These are phyloP conservation scores for Trifolium pratense DNA, from an alignment of 306 rosid species.

Conservation along the genomic window DNA sequence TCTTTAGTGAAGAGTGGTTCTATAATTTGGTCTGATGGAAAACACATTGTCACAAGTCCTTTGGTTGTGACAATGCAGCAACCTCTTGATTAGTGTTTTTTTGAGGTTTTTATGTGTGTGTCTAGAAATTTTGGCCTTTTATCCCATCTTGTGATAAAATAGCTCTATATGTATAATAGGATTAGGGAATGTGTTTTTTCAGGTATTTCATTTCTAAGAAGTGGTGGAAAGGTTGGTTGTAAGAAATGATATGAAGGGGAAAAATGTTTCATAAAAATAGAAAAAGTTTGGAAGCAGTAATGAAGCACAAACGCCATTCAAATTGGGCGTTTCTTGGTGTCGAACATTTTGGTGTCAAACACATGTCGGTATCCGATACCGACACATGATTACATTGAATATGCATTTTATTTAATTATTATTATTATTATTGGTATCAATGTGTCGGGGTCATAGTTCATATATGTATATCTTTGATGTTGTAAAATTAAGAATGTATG, in stretches of 20 bases:
- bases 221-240: constrained; percentile 54
- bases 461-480: constrained; percentile 39
- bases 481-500: constrained; percentile 61
- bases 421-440: no score
- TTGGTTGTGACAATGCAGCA: constrained; percentile 90
- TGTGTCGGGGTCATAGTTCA: background rate
- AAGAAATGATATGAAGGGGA: constrained; percentile 38
- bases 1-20: constrained; percentile 68
- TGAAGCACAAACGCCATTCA: no score
- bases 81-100: constrained; percentile 59
- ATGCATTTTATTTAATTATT: no score
- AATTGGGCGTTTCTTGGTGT: no score
- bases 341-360: no score
- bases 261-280: background rate
- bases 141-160: constrained; percentile 46
- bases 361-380: no score
- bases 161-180: constrained; percentile 50
- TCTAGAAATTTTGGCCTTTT: constrained; percentile 45
- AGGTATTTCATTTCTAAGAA: constrained; percentile 47
- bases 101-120: constrained; percentile 19
- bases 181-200: constrained; percentile 47
- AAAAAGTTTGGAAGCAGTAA: background rate
- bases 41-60: constrained; percentile 81
- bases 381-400: no score
- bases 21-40: constrained; percentile 80